phyloP scores from a whole-genome alignment of 108 stramenopile genomes.

The Nitzschia sp. region DNA sequence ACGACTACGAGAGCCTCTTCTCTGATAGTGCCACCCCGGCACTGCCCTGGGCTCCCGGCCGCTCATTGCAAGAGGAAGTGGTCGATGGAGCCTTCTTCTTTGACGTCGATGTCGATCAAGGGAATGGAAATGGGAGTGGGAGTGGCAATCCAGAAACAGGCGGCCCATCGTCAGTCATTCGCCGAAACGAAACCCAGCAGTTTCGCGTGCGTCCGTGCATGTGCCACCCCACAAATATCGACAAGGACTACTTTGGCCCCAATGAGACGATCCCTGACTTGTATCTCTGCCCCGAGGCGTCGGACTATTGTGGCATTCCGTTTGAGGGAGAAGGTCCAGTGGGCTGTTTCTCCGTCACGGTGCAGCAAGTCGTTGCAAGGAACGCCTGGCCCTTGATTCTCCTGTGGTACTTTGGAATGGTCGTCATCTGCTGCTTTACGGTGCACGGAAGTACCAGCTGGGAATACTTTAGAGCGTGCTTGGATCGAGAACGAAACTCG shows the following conservation, averaged over 20 bases:
- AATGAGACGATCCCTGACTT: constrained; percentile 7
- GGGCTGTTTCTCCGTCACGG: constrained; percentile 16
- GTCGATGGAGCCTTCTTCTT: not conserved
- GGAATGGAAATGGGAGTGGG: not conserved
- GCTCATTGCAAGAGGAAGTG: not conserved
- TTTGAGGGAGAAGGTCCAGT: not conserved
- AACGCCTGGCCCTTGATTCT: constrained; percentile 42
- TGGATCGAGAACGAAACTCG: not conserved
- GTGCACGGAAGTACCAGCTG: constrained; percentile 26
- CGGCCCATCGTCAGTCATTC: not conserved
- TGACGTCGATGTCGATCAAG: not conserved
- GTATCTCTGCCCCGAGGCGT: constrained; percentile 14
- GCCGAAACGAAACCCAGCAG: not conserved
- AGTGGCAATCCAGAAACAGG: not conserved
- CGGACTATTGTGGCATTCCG: constrained; percentile 29
- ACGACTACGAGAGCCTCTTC: not conserved
- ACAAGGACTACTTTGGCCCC: not conserved
- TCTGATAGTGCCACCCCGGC: not conserved
- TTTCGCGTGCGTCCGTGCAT: not conserved
- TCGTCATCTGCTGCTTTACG: constrained; percentile 28
- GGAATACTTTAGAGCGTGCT: constrained; percentile 13
- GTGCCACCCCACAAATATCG: not conserved
- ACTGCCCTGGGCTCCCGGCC: not conserved
- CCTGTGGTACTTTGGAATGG: constrained; percentile 37
- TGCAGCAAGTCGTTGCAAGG: constrained; percentile 20